These are phyloP conservation scores for Rhizopus delemar DNA, from an alignment of 371 early-diverging fungal genomes.

Conservation along the genomic window DNA sequence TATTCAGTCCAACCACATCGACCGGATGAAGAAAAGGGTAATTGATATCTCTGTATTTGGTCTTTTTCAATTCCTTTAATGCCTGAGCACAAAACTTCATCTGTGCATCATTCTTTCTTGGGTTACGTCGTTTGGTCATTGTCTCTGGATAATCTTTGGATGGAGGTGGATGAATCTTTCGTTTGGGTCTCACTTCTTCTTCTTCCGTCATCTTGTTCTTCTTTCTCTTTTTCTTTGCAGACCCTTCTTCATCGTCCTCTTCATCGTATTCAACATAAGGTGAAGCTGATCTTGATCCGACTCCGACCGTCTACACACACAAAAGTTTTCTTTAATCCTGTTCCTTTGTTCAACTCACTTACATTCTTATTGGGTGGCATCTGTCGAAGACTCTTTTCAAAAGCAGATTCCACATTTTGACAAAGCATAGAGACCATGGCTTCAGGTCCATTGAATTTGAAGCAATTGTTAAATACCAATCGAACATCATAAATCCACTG, in stretches of 20 bases:
- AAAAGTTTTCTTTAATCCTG: neutral
- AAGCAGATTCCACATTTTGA: conserved; percentile 71
- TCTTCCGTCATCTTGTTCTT: conserved; percentile 23
- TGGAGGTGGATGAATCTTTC: conserved; percentile 70
- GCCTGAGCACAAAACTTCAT: conserved; percentile 72
- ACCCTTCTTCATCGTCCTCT: conserved; percentile 12
- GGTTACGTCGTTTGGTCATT: conserved; percentile 36
- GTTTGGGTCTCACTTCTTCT: conserved; percentile 67
- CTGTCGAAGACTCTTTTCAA: conserved; percentile 69
- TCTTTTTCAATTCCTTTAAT: conserved; percentile 78
- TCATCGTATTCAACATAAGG: conserved; percentile 24
- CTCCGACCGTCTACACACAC: neutral
- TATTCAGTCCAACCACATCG: conserved; percentile 85
- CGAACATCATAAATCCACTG: conserved; percentile 79
- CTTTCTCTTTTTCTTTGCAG: conserved; percentile 19
- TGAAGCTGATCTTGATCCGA: conserved; percentile 12
- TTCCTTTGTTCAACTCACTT: neutral
- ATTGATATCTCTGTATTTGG: conserved; percentile 68
- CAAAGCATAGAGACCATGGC: conserved; percentile 77
- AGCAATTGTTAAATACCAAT: conserved; percentile 88
- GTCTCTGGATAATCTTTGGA: conserved; percentile 56
- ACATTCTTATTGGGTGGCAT: conserved; percentile 61
- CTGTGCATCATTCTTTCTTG: conserved; percentile 60
- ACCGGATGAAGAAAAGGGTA: conserved; percentile 91
- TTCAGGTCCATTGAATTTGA: conserved; percentile 86